Base-by-base conservation (phyloP, 2,329 filamentous ascomycete genomes). In the Pleomassaria siparia region DNA sequence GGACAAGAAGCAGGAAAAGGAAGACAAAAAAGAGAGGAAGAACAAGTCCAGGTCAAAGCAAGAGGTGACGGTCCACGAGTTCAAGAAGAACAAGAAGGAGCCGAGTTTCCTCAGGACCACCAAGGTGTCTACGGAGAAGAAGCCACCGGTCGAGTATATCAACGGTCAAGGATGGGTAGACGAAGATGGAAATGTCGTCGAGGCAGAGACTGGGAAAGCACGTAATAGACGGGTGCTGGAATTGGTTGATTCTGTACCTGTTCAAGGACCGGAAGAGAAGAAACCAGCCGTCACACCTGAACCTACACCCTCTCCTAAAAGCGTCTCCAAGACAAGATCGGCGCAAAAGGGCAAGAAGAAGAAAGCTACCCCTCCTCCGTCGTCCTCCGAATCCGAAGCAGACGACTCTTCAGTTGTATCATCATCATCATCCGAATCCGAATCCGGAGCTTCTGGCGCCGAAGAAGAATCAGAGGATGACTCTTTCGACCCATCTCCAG, bases 101-200 rank as follows among this genome's bases (percentile, higher is more conserved):
- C 89, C 91, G 0, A 87, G 82, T 4, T 96, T 96, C 65, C 71
- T 96, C 49, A 89, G 89, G 66, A 75, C 78, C 5, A 76, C 67
- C 12, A 68, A 75, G 33, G 71, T 74, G 4, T 67, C 73, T 1
- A 72, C 72, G 2, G 70, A 69, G 9, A 67, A 70, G 13, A 77
- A 78, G 39, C 67, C 76, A n/a, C 76, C 78, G 30, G 70, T 77
- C 2, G 84, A 86, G 46, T 96, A 86, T 66, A 81, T 94, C 32
- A 87, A 96, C 44, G 91, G 87, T 18, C 86, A 88, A 62, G 92
- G 92, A 1, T 97, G 94, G 92, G 80, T 96, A 0, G 87, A 96
- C 59, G 82, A 84, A 51, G 76, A 86, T 13, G 91, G 91, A 5
- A 83, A 85, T 46, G 74, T 96, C 1, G 81, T 95, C 2, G 88